Evolutionary conservation across 2,329 filamentous ascomycete genomes (phyloP), one percentile per base, ranked within the genome.

Genomic region (Calycina herbarum): DNA sequence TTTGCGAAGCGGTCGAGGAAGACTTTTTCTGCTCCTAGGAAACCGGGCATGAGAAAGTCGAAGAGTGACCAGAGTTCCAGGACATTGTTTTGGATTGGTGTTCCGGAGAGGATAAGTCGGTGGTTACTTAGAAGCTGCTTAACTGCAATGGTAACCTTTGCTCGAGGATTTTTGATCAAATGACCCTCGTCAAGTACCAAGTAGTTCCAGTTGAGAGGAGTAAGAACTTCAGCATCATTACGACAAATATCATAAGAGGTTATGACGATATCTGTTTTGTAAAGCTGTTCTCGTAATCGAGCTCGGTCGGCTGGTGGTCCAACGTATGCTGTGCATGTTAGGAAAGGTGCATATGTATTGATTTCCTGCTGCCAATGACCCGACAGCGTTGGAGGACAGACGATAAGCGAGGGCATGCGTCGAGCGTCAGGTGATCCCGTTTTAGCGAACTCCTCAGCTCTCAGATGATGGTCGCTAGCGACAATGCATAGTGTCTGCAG

Each of bases 361-460:
- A 99, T 94, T 77, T 99, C 95, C 76, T 99, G 95, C 77, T 97
- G 94, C 95, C 95, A 99, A 79, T 99, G 95, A 8, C 96, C 95
- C 20, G 95, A 97, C 29, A 99, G 83, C 0, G 95, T 98, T 0
- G 95, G 95, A 5, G 95, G 96, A 74, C 95, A 99, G 59, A 99
- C 91, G 68, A 99, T 97, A 63, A 99, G 84, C 13, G 94, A 97
- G 1, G 95, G 94, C 51, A 99, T 81, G 64, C 86, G 89, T 66
- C 93, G 87, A 62, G 87, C 86, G 74, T 99, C 95, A 0, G 87
- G 83, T 33, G 92, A 88, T 58, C 89, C 85, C 0, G 94, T 96
- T 78, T 90, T 93, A 33, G 88, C 88, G 76, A 90, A 98, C 75
- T 98, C 93, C 75, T 97, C 92, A 0, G 92, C 93, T 67, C 95